Percentiles rank a stretch among this genome's conserved stretches.
Conservation (phyloP, 2,329 filamentous ascomycete genomes). For the Sclerotinia minor region DNA sequence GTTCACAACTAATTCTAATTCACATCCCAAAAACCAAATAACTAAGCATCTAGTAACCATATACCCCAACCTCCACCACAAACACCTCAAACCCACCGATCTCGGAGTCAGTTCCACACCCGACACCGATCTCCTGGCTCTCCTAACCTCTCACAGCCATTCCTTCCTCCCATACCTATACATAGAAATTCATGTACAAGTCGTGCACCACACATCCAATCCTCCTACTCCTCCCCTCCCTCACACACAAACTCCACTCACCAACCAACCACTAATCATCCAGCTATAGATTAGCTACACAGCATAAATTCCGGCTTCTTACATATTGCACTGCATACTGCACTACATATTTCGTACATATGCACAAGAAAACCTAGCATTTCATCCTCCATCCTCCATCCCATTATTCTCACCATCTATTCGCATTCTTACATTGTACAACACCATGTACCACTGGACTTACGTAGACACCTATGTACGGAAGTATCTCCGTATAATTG, state of each 20-base stretch:
- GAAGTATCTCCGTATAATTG: not conserved
- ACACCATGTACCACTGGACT: not conserved
- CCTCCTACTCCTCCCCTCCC: not conserved
- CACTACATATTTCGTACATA: not conserved
- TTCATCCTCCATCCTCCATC: not conserved
- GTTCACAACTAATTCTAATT: no score
- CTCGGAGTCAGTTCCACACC: not conserved
- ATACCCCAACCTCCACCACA: not conserved
- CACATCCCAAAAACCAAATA: no score
- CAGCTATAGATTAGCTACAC: no score
- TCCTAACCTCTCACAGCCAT: not conserved
- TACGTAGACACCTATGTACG: no score
- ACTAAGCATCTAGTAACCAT: no score
- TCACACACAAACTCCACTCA: not conserved
- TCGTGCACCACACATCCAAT: no score
- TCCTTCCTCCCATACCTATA: no score
- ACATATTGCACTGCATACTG: no score
- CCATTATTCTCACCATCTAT: not conserved
- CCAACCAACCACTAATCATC: no score
- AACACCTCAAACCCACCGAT: not conserved
- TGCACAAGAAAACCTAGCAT: not conserved
- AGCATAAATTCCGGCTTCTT: no score
- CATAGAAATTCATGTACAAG: no score
- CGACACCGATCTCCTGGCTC: constrained; percentile 11
- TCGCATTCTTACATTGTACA: not conserved